Evolutionary conservation across 148 eudicot genomes (phyloP).

Genomic region (Arbutus unedo): DNA sequence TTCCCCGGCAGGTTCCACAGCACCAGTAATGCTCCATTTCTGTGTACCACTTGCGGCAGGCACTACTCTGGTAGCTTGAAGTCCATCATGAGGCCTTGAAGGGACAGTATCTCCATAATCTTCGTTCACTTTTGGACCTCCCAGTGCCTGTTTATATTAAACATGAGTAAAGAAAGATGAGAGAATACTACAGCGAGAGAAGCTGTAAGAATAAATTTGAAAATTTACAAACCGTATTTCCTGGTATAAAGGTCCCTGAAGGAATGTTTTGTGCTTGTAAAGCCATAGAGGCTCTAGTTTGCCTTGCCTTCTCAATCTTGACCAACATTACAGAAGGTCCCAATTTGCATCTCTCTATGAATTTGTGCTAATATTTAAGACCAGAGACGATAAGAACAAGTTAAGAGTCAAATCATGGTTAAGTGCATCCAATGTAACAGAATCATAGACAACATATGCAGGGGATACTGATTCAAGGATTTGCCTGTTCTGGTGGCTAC

Average conservation of each 20-base stretch:
- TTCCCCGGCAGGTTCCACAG: conserved; percentile 42
- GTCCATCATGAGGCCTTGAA: conserved; percentile 56
- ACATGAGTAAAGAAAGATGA: conserved; percentile 3
- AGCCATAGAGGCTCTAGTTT: conserved; percentile 67
- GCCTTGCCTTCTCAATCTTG: conserved; percentile 85
- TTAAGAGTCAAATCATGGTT: not conserved
- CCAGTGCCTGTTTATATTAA: conserved; percentile 33
- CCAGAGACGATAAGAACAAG: conserved; percentile 9
- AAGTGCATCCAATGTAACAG: not conserved
- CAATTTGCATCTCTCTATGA: conserved; percentile 83
- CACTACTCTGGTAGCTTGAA: conserved; percentile 27
- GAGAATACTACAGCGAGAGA: not conserved
- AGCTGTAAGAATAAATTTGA: not conserved
- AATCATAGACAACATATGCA: conserved; percentile 3
- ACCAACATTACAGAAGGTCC: conserved; percentile 79
- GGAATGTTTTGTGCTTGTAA: conserved; percentile 54
- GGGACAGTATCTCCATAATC: conserved; percentile 86
- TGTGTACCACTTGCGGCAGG: conserved; percentile 30
- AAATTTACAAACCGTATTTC: conserved; percentile 34
- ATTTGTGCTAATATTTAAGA: conserved; percentile 66
- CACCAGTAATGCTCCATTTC: conserved; percentile 31
- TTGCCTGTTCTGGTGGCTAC: not conserved
- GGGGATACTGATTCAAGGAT: not conserved
- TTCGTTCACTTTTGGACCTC: conserved; percentile 51
- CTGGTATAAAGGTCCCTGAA: conserved; percentile 53